Evolutionary conservation across 805 yeast species (phyloP), one percentile per base, ranked within the genome.

Genomic region (Lachancea thermotolerans): DNA sequence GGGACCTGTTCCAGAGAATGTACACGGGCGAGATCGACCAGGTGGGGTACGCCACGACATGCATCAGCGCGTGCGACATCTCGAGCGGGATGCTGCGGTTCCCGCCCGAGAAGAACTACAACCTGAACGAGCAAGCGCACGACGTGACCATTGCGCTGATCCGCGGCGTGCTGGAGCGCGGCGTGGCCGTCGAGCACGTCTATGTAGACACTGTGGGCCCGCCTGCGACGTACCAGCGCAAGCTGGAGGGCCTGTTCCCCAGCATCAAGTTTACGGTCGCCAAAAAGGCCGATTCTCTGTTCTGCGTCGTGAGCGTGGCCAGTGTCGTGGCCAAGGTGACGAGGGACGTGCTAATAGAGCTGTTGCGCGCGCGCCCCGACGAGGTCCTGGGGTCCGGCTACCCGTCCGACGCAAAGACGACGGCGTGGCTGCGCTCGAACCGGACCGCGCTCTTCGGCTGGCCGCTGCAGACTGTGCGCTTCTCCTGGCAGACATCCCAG

Each of bases 161-260:
- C 34, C 76, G 75, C 49, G 78, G 75, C 10, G 82, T 86, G 0
- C 33, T 86, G 4, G 76, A 73, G 28, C 65, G 69, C 31, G 85
- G 86, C 1, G 81, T 86, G 6, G 74, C 78, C 34, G 59, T 93
- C 5, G 73, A 70, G 25, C 87, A 87, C 59, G 76, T 90, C 0
- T 93, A 75, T 62, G 90, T 93, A 4, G 99, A 93, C 62, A 93
- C 99, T 0, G 99, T 93, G 35, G 99, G 99, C 0, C 97, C 98
- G 1, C 98, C 99, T 11, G 76, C 66, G 1, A 70, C 82, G 31
- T 93, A 93, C 62, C 95, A 85, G 57, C 76, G 73, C 33, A 93
- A 91, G 63, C 69, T 93, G 40, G 74, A 78, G 46, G 64, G 63
- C 25, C 65, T 75, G 45, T 93, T 93, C 57, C 96, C 97, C 0